Percentiles rank a stretch among this genome's conserved stretches.
phyloP scores from a whole-genome alignment of 2,329 filamentous ascomycete genomes.

The Hymenoscyphus infarciens region DNA sequence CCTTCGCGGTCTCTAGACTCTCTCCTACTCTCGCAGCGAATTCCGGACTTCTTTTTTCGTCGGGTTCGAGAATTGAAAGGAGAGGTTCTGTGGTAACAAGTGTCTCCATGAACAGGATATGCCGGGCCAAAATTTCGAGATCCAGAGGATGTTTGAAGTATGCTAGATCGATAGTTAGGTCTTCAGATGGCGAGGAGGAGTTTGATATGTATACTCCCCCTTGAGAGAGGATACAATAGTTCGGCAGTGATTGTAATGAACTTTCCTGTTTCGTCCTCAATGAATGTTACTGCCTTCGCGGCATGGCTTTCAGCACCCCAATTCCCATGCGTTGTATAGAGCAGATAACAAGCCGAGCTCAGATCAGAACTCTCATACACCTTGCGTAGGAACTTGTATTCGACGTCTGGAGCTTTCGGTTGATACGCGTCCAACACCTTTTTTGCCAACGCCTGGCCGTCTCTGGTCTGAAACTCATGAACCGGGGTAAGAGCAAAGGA shows the following conservation, averaged over 20 bases:
- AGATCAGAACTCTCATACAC: background rate
- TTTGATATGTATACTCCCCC: conserved; percentile 41
- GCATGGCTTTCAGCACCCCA: conserved; percentile 15
- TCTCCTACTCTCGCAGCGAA: conserved; percentile 39
- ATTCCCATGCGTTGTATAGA: conserved; percentile 29
- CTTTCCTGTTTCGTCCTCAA: conserved; percentile 65
- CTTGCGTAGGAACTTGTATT: background rate
- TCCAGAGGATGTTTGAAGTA: conserved; percentile 44
- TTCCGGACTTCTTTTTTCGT: conserved; percentile 39
- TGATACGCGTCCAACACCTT: background rate
- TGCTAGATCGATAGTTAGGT: conserved; percentile 41
- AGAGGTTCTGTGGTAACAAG: conserved; percentile 22
- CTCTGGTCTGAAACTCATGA: background rate
- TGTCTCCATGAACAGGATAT: conserved; percentile 21
- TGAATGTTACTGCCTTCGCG: background rate
- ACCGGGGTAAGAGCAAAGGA: conserved; percentile 6
- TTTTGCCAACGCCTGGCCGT: background rate
- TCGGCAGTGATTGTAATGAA: conserved; percentile 51
- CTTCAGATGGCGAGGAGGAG: conserved; percentile 35
- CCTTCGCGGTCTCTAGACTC: conserved; percentile 42
- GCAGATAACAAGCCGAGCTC: background rate
- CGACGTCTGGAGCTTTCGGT: background rate
- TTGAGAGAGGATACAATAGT: conserved; percentile 42
- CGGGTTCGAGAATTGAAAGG: conserved; percentile 37
- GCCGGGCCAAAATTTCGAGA: conserved; percentile 20